Evolutionary conservation across 2,329 filamentous ascomycete species (phyloP).

Genomic region (Diaporthe vaccinii): DNA sequence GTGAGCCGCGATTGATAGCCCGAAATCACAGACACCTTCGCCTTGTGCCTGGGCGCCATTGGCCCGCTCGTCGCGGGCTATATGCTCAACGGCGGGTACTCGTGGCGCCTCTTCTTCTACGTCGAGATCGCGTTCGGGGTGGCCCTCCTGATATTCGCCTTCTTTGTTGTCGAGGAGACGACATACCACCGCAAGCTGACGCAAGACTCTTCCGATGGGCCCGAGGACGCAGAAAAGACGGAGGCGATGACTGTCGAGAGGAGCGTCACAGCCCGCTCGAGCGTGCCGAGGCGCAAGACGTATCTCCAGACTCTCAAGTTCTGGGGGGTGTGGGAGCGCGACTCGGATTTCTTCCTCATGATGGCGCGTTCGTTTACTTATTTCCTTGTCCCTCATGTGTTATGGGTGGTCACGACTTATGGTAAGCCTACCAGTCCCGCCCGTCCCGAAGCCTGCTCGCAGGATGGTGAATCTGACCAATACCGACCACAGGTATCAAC

Average conservation of each 20-base stretch:
- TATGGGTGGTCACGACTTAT: conserved; percentile 64
- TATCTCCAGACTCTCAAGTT: conserved; percentile 58
- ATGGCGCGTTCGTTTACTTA: conserved; percentile 61
- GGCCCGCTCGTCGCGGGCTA: conserved; percentile 72
- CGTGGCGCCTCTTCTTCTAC: conserved; percentile 73
- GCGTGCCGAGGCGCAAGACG: conserved; percentile 54
- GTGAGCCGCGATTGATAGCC: conserved; percentile 1
- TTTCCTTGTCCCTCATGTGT: conserved; percentile 61
- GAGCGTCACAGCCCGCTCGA: not conserved
- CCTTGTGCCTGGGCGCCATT: conserved; percentile 67
- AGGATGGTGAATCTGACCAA: conserved; percentile 24
- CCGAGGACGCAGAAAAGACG: conserved; percentile 38
- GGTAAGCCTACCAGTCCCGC: conserved; percentile 46
- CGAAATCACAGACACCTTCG: conserved; percentile 47
- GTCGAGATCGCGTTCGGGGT: conserved; percentile 66
- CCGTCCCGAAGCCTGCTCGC: not conserved
- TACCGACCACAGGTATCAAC: conserved; percentile 52
- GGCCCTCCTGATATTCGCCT: conserved; percentile 48
- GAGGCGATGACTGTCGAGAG: not conserved
- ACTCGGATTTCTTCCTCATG: conserved; percentile 60
- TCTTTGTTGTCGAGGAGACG: conserved; percentile 53
- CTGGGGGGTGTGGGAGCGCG: conserved; percentile 57
- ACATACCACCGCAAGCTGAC: conserved; percentile 46
- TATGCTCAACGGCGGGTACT: conserved; percentile 70
- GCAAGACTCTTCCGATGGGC: conserved; percentile 25